phyloP scores from a whole-genome alignment of 257 asterid species.

The Plectranthus barbatus region DNA sequence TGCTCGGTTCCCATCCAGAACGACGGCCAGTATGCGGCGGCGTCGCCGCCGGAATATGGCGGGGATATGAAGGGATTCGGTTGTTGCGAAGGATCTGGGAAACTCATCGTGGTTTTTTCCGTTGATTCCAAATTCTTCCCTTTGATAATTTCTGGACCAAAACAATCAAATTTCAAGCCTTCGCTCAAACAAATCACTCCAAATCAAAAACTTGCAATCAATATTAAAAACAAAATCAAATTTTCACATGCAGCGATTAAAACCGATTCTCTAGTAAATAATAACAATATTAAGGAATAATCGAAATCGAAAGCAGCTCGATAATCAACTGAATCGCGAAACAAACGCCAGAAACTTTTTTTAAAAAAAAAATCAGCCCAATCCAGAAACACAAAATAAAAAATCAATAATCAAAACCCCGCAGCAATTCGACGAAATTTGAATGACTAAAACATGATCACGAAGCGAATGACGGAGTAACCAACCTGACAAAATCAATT shows the following conservation, averaged over 20 bases:
- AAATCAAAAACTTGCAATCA: background rate
- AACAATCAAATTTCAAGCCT: background rate
- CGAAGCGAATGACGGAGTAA: background rate
- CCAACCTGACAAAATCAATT: conserved; percentile 17
- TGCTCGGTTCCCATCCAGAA: conserved; percentile 18
- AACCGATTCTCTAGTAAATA: background rate
- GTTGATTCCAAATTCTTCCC: background rate
- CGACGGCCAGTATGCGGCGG: conserved; percentile 35
- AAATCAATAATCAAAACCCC: background rate
- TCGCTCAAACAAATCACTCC: conserved; percentile 7
- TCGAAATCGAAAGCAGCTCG: background rate
- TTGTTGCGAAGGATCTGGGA: conserved; percentile 40
- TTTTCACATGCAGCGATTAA: conserved; percentile 1
- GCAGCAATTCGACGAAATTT: background rate
- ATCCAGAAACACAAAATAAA: background rate
- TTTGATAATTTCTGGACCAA: conserved; percentile 14
- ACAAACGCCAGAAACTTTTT: background rate
- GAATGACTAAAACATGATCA: background rate
- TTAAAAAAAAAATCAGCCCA: background rate
- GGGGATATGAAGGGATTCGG: conserved; percentile 19
- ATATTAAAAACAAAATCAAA: background rate
- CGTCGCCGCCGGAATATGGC: conserved; percentile 35
- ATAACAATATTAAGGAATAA: background rate
- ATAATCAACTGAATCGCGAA: background rate
- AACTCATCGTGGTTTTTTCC: conserved; percentile 39